Evolutionary conservation across 257 asterid genomes (phyloP).

Genomic region (Solanum pinnatisectum): DNA sequence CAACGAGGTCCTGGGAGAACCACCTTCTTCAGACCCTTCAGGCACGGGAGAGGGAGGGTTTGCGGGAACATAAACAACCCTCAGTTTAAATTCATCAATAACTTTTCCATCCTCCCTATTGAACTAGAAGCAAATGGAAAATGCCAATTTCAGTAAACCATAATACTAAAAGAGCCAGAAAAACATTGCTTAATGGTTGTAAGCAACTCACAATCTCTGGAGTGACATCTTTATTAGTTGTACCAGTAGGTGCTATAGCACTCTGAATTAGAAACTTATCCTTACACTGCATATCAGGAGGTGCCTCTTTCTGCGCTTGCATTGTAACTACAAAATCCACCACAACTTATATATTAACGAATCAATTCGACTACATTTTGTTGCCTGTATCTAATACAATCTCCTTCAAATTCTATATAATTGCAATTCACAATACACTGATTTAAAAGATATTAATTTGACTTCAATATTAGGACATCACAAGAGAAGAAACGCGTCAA

Average conservation of each 20-base stretch:
- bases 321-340: conserved; percentile 45
- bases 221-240: conserved; percentile 48
- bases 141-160: not conserved
- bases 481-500: not conserved
- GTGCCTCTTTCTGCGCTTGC: conserved; percentile 79
- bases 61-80: conserved; percentile 75
- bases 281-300: conserved; percentile 75
- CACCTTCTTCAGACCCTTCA: conserved; percentile 87
- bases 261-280: conserved; percentile 86
- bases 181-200: not conserved
- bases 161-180: not conserved
- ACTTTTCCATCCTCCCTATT: conserved; percentile 52
- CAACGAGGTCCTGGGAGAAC: conserved; percentile 55
- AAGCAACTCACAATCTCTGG: conserved; percentile 51
- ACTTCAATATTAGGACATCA: not conserved
- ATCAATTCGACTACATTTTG: not conserved
- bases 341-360: not conserved
- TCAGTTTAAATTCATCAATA: conserved; percentile 58
- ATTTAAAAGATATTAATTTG: not conserved
- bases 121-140: conserved; percentile 34
- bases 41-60: conserved; percentile 95
- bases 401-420: not conserved
- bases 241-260: conserved; percentile 56
- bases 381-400: not conserved
- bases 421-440: not conserved